Conservation (phyloP, 805 yeast genomes). For the Helenozyma rhizophorensis region DNA sequence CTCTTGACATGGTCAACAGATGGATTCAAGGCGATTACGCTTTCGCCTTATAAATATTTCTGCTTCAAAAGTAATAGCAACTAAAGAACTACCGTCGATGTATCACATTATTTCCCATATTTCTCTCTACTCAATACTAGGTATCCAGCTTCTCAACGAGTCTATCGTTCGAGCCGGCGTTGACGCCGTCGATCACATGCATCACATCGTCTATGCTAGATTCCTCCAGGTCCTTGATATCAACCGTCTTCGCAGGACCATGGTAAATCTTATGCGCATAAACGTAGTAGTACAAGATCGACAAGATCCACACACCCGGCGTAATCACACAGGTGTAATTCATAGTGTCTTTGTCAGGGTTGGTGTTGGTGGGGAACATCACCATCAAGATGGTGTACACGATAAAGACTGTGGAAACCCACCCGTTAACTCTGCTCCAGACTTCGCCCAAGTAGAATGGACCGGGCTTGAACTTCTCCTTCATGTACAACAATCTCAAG, state of each 20-base stretch:
- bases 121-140: no score
- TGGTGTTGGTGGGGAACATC: slow-evolving; percentile 54
- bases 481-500: slow-evolving; percentile 44
- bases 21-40: slow-evolving; percentile 20
- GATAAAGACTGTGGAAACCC: slow-evolving; percentile 48
- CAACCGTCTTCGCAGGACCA: slow-evolving; percentile 46
- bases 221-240: slow-evolving; percentile 8
- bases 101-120: no score
- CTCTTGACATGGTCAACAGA: slow-evolving; percentile 22
- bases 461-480: slow-evolving; percentile 56
- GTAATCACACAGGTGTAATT: slow-evolving; percentile 67
- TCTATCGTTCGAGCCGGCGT: background rate
- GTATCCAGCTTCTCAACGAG: background rate
- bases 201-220: background rate
- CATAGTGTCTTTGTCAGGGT: slow-evolving; percentile 48
- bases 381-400: slow-evolving; percentile 49
- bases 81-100: no score
- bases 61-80: no score
- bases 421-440: slow-evolving; percentile 41
- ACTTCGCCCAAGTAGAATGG: slow-evolving; percentile 57
- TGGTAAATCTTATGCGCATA: slow-evolving; percentile 52
- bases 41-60: no score
- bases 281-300: slow-evolving; percentile 46
- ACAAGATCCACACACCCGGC: slow-evolving; percentile 54
- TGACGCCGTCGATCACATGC: background rate